Base-by-base conservation (phyloP, 306 rosid genomes). In the Senna tora region DNA sequence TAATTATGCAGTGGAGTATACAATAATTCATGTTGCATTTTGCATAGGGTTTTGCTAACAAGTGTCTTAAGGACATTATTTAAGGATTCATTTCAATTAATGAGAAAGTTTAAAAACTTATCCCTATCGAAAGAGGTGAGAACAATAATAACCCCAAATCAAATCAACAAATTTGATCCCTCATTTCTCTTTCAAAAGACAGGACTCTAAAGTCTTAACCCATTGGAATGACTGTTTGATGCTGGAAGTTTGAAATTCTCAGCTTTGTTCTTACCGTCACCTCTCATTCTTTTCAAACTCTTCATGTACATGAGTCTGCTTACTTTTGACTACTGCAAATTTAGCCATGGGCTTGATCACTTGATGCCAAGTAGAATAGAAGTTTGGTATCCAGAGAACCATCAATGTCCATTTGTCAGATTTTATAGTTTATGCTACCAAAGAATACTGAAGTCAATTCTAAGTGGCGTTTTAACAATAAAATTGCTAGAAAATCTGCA, bases 231-330 rank as follows among this genome's bases (percentile, higher is more conserved):
- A 64, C 55, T 64, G 49, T 33, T 22, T 51, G 7, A 19, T 41
- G 36, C 54, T 20, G 32, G 36, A 57, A 10, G 28, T 9, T 45
- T 59, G 43, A 36, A 33, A 36, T 28, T n/a, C 16, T 3, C 62
- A 17, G 16, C 34, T 63, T 42, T 63, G 13, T 20, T 42, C 32
- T 0, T 43, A 30, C 67, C n/a, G n/a, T 16, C 49, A 34, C 45
- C 73, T 45, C 52, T 42, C 36, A n/a, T 5, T 45, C 60, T 59
- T 46, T 71, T 71, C n/a, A 65, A 65, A 13, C 15, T 16, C 47
- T 65, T 54, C 9, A 5, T 66, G 57, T 45, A 55, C 59, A 25
- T 64, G 47, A 52, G 36, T 9, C 13, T n/a, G 30, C 61, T 61
- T 9, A 63, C 39, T 13, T 51, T 7, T 22, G 5, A 58, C 54